A percentile compares a stretch with the other conserved stretches of the same genome.
phyloP scores from a whole-genome alignment of 176 grass and related monocot species.

The Avena insularis region DNA sequence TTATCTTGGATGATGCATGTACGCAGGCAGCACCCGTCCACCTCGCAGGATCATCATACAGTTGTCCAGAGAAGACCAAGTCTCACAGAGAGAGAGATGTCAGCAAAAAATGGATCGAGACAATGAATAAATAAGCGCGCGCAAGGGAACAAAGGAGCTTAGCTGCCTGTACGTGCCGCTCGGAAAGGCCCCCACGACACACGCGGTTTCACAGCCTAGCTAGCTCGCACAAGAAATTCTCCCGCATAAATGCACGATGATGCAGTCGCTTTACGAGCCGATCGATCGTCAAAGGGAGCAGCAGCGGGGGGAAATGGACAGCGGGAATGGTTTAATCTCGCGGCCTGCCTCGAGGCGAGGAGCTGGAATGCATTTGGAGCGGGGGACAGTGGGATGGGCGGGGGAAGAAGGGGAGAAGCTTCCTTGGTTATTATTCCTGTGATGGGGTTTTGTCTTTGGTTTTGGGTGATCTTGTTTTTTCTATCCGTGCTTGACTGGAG shows the following conservation, averaged over 20 bases:
- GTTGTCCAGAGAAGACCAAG: slow-evolving; percentile 45
- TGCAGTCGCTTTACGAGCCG: slow-evolving; percentile 25
- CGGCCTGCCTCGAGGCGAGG: slow-evolving; percentile 29
- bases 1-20: background rate
- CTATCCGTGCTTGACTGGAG: background rate
- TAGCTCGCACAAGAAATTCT: slow-evolving; percentile 43
- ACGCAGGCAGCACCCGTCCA: slow-evolving; percentile 18
- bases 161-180: slow-evolving; percentile 42
- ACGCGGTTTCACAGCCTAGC: slow-evolving; percentile 71
- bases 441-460: background rate
- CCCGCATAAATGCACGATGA: background rate
- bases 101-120: slow-evolving; percentile 28
- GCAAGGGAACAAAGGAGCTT: slow-evolving; percentile 33
- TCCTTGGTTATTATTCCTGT: slow-evolving; percentile 16
- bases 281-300: slow-evolving; percentile 47
- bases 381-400: slow-evolving; percentile 48
- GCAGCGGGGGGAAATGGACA: slow-evolving; percentile 36
- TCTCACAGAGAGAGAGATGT: slow-evolving; percentile 19
- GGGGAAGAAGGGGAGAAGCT: slow-evolving; percentile 49
- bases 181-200: slow-evolving; percentile 18
- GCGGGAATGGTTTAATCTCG: slow-evolving; percentile 36
- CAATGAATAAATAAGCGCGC: background rate
- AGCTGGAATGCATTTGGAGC: slow-evolving; percentile 60
- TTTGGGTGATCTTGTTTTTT: background rate
- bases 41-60: slow-evolving; percentile 38